A percentile compares a stretch with the other conserved stretches of the same genome.
phyloP scores from a whole-genome alignment of 306 rosid species.

The Malus sieversii region DNA sequence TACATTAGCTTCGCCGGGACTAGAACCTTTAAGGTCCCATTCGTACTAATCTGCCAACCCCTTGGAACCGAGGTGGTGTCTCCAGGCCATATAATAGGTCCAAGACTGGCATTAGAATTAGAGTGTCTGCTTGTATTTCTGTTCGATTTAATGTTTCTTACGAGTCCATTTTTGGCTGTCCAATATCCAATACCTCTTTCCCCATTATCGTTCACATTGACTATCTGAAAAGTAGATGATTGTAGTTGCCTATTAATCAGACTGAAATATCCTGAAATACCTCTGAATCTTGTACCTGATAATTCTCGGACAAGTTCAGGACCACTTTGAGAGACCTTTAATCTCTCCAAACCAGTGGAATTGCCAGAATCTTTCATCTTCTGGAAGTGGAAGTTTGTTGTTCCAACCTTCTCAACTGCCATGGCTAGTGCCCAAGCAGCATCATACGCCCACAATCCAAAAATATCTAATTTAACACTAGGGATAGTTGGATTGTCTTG shows the following conservation, averaged over 20 bases:
- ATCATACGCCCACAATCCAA: slow-evolving; percentile 66
- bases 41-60: slow-evolving; percentile 48
- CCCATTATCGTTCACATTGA: slow-evolving; percentile 32
- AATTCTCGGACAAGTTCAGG: slow-evolving; percentile 19
- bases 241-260: slow-evolving; percentile 4
- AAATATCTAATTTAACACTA: slow-evolving; percentile 16
- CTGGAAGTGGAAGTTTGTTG: background rate
- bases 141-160: background rate
- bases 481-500: slow-evolving; percentile 23
- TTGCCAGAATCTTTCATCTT: slow-evolving; percentile 16
- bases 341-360: slow-evolving; percentile 15
- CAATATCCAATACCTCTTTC: slow-evolving; percentile 41
- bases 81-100: slow-evolving; percentile 52
- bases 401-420: slow-evolving; percentile 41
- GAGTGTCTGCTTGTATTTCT: background rate
- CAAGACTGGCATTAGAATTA: background rate
- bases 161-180: slow-evolving; percentile 30
- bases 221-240: slow-evolving; percentile 2
- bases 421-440: slow-evolving; percentile 47
- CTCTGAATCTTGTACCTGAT: background rate
- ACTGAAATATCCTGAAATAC: slow-evolving; percentile 10
- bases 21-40: slow-evolving; percentile 30
- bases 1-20: slow-evolving; percentile 24
- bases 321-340: slow-evolving; percentile 29
- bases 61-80: slow-evolving; percentile 24